phyloP scores from a whole-genome alignment of 192 early-diverging fungal genomes.

The Coemansia sp. region DNA sequence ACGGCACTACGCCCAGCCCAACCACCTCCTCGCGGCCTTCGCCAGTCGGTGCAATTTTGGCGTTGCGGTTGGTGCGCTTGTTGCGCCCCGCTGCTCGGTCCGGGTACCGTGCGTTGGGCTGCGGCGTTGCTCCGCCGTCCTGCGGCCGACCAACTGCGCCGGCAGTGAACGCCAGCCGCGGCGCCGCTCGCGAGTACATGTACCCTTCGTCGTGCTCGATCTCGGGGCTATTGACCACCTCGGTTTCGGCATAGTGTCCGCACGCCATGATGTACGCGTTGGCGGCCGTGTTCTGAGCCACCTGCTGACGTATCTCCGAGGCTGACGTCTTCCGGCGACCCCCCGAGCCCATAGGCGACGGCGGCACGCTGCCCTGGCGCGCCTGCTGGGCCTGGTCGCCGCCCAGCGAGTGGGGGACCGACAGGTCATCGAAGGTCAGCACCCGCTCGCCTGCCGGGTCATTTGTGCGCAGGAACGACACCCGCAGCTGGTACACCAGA shows the following conservation, averaged over 20 bases:
- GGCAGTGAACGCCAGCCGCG: conserved; percentile 8
- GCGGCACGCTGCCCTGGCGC: conserved; percentile 20
- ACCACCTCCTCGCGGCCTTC: conserved; percentile 41
- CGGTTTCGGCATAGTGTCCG: conserved; percentile 42
- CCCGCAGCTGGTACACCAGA: conserved; percentile 70
- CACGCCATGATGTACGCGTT: conserved; percentile 47
- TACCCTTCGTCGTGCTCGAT: conserved; percentile 22
- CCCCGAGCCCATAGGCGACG: conserved; percentile 18
- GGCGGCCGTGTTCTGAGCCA: conserved; percentile 30
- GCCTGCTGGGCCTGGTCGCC: neutral
- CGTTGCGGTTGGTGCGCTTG: conserved; percentile 32
- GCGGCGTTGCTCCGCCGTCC: conserved; percentile 1
- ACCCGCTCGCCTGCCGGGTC: conserved; percentile 68
- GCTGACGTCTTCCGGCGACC: conserved; percentile 41
- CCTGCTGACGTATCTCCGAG: conserved; percentile 39
- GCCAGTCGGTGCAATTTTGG: conserved; percentile 28
- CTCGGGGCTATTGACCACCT: conserved; percentile 32
- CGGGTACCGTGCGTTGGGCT: conserved; percentile 19
- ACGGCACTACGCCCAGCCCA: conserved; percentile 36
- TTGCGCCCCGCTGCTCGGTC: conserved; percentile 6
- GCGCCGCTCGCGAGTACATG: conserved; percentile 15
- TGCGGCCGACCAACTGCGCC: neutral
- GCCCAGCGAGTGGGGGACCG: conserved; percentile 4
- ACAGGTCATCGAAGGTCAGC: conserved; percentile 56
- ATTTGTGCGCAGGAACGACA: conserved; percentile 66